Evolutionary conservation across 306 rosid genomes (phyloP).

Genomic region (Coriaria nepalensis): DNA sequence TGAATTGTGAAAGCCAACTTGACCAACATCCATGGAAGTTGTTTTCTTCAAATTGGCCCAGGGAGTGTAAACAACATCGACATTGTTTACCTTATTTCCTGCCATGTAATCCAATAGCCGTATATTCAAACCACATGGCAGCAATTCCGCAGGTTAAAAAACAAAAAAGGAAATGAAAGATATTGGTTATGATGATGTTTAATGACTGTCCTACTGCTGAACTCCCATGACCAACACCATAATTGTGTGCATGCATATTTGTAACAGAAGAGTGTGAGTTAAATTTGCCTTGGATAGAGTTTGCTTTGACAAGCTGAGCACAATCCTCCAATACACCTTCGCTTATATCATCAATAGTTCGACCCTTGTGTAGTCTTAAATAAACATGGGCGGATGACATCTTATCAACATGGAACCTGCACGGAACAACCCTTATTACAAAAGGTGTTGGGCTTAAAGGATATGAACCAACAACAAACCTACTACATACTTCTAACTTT

Average conservation of each 20-base stretch:
- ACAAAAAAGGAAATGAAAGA: not conserved
- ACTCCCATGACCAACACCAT: not conserved
- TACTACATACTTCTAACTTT: not conserved
- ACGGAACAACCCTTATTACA: constrained; percentile 10
- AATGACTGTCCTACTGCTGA: not conserved
- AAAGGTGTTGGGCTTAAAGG: not conserved
- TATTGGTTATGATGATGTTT: too few species aligned
- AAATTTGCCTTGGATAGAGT: constrained; percentile 82
- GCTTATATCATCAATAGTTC: constrained; percentile 73
- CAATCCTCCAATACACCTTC: constrained; percentile 89
- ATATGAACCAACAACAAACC: too few species aligned
- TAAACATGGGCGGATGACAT: constrained; percentile 99
- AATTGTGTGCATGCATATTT: not conserved
- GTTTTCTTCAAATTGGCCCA: constrained; percentile 98
- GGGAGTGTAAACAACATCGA: constrained; percentile 94
- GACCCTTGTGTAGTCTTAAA: constrained; percentile 79
- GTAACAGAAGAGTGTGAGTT: constrained; percentile 4
- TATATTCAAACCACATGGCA: constrained; percentile 1
- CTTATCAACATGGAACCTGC: constrained; percentile 94
- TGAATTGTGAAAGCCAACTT: constrained; percentile 81
- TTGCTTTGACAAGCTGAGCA: constrained; percentile 95
- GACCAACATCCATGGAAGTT: constrained; percentile 96
- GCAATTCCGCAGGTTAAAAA: not conserved
- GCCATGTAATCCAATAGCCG: constrained; percentile 16
- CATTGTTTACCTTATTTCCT: constrained; percentile 90